These are phyloP conservation scores for Seminavis robusta DNA, from an alignment of 108 stramenopile species.

Conservation along the genomic window DNA sequence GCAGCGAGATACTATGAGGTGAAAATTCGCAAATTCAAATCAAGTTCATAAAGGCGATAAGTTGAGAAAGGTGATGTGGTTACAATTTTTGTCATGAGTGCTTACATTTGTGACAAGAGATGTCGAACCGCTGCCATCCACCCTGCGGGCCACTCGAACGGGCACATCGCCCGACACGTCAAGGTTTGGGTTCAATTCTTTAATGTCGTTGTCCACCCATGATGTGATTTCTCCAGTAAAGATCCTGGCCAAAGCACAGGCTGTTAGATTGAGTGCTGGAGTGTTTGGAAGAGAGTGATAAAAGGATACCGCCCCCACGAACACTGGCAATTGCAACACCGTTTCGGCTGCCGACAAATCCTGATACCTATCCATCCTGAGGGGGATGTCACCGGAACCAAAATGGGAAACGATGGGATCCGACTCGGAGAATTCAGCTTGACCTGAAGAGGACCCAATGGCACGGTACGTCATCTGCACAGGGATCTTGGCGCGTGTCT, in stretches of 20 bases:
- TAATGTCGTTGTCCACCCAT: constrained; percentile 65
- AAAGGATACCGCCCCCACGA: constrained; percentile 67
- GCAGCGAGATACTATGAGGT: constrained; percentile 31
- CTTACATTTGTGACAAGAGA: constrained; percentile 43
- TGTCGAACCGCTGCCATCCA: constrained; percentile 65
- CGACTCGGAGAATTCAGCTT: constrained; percentile 61
- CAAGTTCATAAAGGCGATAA: not conserved
- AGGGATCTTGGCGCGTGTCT: constrained; percentile 55
- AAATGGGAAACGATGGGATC: constrained; percentile 67
- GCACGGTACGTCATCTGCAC: constrained; percentile 81
- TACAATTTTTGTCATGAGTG: too few relatives aligned
- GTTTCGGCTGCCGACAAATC: constrained; percentile 14
- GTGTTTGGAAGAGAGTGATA: constrained; percentile 73
- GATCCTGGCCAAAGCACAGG: constrained; percentile 69
- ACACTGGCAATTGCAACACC: constrained; percentile 75
- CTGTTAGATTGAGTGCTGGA: constrained; percentile 51
- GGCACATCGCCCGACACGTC: constrained; percentile 1
- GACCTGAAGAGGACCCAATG: constrained; percentile 76
- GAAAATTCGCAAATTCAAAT: not conserved
- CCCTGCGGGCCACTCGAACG: constrained; percentile 75
- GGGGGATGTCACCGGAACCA: constrained; percentile 82
- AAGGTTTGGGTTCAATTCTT: constrained; percentile 35
- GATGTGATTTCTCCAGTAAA: constrained; percentile 62
- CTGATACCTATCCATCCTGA: constrained; percentile 31
- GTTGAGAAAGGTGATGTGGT: too few relatives aligned